Base-by-base conservation (phyloP, 2,329 filamentous ascomycete genomes). In the Xylariales sp. region DNA sequence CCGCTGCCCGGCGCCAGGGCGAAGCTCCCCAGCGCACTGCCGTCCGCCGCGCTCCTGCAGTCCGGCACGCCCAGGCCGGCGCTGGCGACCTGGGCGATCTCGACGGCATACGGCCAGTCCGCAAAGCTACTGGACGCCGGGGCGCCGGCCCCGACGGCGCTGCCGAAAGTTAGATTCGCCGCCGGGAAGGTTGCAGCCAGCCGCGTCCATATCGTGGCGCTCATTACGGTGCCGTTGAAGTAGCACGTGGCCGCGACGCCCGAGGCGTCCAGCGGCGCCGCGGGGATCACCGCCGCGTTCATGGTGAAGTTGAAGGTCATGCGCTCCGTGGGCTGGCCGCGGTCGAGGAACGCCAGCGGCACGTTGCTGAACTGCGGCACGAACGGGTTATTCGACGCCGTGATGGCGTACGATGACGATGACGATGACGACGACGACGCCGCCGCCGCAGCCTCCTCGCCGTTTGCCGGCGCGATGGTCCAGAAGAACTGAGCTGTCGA, bases 141-240 rank as follows among this genome's bases (percentile, higher is more conserved):
- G 36, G 27, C 37, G 46, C 29, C 38, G 33, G 19, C 39, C 40
- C 7, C 39, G 18, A 7, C 32, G 36, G 24, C 51, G 31, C 27
- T 41, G 13, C 42, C 19, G 35, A 56, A 46, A 12, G 37, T 42
- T 7, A 41, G 39, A 31, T 42, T 43, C 25, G 29, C 44, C 40
- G 51, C 35, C 43, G 61, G 56, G 29, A 54, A 60, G 18, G 53
- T 52, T 3, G 53, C 56, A 2, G 49, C 52, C 3, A 57, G 52
- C 2, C 64, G 55, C n/a, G 78, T 83, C 62, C 82, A 85, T 2
- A 86, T 57, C 4, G 67, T 74, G 1, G 69, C 81, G 18, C 69
- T 60, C 44, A 85, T 67, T 1, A 59, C 63, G 1, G 78, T 82
- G 20, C 63, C 56, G 38, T 72, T 70, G 59, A 74, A 86, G 42